A percentile compares a stretch with the other conserved stretches of the same genome.
phyloP scores from a whole-genome alignment of 768 basidiomycete species.

The Thelephora aurantiotincta region DNA sequence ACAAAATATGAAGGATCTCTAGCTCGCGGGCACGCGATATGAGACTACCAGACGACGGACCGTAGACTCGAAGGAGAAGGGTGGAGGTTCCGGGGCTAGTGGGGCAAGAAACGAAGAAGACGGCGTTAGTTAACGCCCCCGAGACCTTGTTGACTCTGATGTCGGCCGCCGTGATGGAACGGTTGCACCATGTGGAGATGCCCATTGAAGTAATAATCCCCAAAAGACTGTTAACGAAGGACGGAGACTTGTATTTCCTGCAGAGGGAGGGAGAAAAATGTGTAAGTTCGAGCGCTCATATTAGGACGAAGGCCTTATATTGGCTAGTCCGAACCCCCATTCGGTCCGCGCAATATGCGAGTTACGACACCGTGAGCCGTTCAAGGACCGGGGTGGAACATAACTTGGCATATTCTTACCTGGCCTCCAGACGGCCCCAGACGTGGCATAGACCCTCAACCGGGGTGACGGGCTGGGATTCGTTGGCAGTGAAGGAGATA shows the following conservation, averaged over 20 bases:
- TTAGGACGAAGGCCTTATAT: too few relatives aligned
- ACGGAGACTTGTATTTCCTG: conserved; percentile 51
- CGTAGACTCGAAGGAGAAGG: conserved; percentile 84
- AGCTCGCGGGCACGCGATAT: conserved; percentile 85
- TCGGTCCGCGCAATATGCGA: conserved; percentile 10
- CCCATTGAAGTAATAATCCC: conserved; percentile 39
- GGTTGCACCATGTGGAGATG: conserved; percentile 43
- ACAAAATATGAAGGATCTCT: conserved; percentile 78
- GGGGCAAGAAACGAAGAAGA: conserved; percentile 86
- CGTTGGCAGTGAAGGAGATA: conserved; percentile 21
- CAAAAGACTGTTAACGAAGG: conserved; percentile 42
- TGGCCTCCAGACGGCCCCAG: conserved; percentile 42
- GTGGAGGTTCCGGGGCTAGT: conserved; percentile 36
- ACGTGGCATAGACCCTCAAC: conserved; percentile 52
- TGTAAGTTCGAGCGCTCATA: conserved; percentile 4
- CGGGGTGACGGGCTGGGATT: conserved; percentile 25
- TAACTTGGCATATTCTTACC: conserved; percentile 35
- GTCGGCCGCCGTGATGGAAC: conserved; percentile 28
- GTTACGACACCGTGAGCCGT: conserved; percentile 6
- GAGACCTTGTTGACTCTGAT: conserved; percentile 70
- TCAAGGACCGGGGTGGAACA: conserved; percentile 9
- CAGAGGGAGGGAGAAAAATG: conserved; percentile 6
- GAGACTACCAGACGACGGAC: conserved; percentile 70
- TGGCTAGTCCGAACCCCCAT: background rate
- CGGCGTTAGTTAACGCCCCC: conserved; percentile 88